A percentile compares a stretch with the other conserved stretches of the same genome.
Evolutionary conservation across 1,284 basidiomycete species (phyloP).

Genomic region (Ustilago hordei): DNA sequence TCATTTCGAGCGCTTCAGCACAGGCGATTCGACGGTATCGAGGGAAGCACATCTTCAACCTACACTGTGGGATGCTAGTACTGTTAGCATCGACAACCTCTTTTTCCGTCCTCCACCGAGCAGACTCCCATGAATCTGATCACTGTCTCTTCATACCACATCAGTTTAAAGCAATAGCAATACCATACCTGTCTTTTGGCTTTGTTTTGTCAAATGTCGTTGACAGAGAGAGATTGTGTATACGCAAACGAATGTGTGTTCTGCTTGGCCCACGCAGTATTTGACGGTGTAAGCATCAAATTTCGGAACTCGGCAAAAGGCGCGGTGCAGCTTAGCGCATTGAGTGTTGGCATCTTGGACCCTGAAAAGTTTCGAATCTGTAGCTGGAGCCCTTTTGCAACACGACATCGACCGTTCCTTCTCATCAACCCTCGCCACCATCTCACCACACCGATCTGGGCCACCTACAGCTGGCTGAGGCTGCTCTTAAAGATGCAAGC

Average conservation of each 20-base stretch:
- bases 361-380: slow-evolving; percentile 18
- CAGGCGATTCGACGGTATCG: slow-evolving; percentile 16
- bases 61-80: slow-evolving; percentile 26
- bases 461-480: not conserved
- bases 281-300: not conserved
- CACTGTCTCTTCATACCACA: not conserved
- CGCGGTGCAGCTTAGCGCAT: slow-evolving; percentile 7
- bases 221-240: not conserved
- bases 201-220: not conserved
- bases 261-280: not conserved
- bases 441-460: not conserved
- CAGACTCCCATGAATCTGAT: slow-evolving; percentile 4
- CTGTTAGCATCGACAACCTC: slow-evolving; percentile 20
- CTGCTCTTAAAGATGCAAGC: not conserved
- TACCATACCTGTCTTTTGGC: not conserved
- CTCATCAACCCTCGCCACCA: not conserved
- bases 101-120: slow-evolving; percentile 37
- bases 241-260: not conserved
- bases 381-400: slow-evolving; percentile 1
- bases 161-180: not conserved
- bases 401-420: slow-evolving; percentile 9
- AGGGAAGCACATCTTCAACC: not conserved
- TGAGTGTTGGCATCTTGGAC: slow-evolving; percentile 31
- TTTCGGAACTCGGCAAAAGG: slow-evolving; percentile 24
- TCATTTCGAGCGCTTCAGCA: not conserved